Evolutionary conservation across 768 basidiomycete genomes (phyloP).

Genomic region (Pleurotus salmoneostramineus): DNA sequence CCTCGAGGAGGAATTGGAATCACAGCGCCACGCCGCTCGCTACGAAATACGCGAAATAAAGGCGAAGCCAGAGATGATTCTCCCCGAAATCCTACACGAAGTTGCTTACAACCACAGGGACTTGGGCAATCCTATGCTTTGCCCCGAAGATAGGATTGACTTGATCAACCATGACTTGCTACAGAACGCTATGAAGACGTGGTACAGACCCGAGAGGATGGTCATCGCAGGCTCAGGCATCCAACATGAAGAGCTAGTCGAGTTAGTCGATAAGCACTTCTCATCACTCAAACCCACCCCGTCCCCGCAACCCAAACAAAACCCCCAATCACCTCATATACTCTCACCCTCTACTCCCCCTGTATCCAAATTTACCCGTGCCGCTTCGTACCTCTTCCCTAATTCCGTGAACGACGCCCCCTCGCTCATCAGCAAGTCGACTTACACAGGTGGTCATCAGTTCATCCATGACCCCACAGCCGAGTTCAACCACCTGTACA

Average conservation of each 20-base stretch:
- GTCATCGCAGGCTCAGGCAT: slow-evolving; percentile 94
- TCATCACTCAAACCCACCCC: slow-evolving; percentile 52
- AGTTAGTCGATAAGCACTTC: slow-evolving; percentile 81
- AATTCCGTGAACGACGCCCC: slow-evolving; percentile 22
- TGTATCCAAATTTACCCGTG: slow-evolving; percentile 66
- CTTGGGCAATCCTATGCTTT: slow-evolving; percentile 88
- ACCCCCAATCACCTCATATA: slow-evolving; percentile 46
- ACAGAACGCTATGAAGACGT: slow-evolving; percentile 61
- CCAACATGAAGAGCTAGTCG: slow-evolving; percentile 84
- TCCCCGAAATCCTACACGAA: slow-evolving; percentile 86
- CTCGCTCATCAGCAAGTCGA: slow-evolving; percentile 31
- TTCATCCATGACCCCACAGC: slow-evolving; percentile 57
- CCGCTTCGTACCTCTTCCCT: slow-evolving; percentile 64
- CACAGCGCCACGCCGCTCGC: slow-evolving; percentile 80
- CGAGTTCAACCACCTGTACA: slow-evolving; percentile 91
- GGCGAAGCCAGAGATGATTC: slow-evolving; percentile 87
- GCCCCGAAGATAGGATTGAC: slow-evolving; percentile 80
- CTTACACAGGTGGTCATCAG: slow-evolving; percentile 83
- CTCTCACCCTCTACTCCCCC: slow-evolving; percentile 51
- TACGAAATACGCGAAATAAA: slow-evolving; percentile 90
- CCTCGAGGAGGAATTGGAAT: slow-evolving; percentile 71
- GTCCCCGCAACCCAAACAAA: slow-evolving; percentile 27
- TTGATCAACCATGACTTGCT: slow-evolving; percentile 60
- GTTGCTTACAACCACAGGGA: slow-evolving; percentile 78
- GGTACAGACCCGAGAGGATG: slow-evolving; percentile 94